Base-by-base conservation (phyloP, 2,329 filamentous ascomycete genomes). In the Botrytis byssoidea region DNA sequence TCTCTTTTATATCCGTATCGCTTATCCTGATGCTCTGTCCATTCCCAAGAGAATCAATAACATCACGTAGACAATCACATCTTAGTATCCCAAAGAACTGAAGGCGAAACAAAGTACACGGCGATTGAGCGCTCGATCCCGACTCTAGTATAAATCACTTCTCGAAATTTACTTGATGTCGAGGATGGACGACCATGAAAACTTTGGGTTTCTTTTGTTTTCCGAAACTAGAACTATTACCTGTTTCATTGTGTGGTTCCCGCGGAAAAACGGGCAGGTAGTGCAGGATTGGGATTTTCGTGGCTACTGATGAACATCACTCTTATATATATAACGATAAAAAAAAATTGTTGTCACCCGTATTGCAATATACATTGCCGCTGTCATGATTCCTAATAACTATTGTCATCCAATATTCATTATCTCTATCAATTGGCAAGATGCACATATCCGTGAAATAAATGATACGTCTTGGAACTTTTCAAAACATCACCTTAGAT, bases 241-340 rank as follows among this genome's bases (percentile, higher is more conserved):
- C 14, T 5, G 25, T 51, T 14, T 5, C 25, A 12, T 12, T 6
- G 22, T 4, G 4, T 51, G 10, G 10, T 12, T 2, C 14, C 22
- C 6, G 25, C 3, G 22, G 46, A 48, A 25, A 22, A 9, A 48
- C 10, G 4, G 4, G 1, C 16, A 14, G 40, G 3, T 42, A 42
- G 40, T 3, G 4, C 4, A 14, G 10, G 12, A 25, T n/a, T 14
- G 10, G 0, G 1, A 12, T 51, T 14, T 10, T 25, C 4, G 4
- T 25, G 9, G 22, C 22, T 51, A 25, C 4, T 51, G 9, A 25
- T 51, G 12, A 25, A 40, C 25, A 25, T 51, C 9, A 25, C 46
- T 25, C 46, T 5, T 51, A 51, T 4, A 51, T 4, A 48, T 25
- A 48, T 12, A 48, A 9, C 9, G 4, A 25, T 10, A 1, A 32